Evolutionary conservation across 495 filamentous ascomycete genomes (phyloP).

Genomic region (Penicillium lagena): DNA sequence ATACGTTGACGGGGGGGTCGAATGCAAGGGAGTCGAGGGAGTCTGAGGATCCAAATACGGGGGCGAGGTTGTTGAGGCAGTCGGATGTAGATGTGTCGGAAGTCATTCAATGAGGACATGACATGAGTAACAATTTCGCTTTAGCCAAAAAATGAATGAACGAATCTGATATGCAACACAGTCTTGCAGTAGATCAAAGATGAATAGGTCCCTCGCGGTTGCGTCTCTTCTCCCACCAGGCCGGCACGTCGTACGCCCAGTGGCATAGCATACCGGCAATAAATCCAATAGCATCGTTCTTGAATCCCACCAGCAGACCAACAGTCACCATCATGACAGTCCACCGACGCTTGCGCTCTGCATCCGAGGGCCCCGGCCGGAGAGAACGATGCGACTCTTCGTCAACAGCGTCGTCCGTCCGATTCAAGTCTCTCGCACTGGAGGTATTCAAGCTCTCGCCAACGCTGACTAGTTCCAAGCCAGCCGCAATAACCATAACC

Average conservation of each 20-base stretch:
- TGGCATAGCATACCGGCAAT: conserved; percentile 70
- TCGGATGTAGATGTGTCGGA: conserved; percentile 15
- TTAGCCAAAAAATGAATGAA: not conserved
- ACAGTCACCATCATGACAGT: conserved; percentile 84
- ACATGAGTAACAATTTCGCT: too few relatives aligned
- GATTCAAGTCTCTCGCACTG: conserved; percentile 54
- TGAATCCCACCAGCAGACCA: conserved; percentile 74
- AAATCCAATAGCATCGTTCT: conserved; percentile 85
- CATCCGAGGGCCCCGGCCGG: conserved; percentile 42
- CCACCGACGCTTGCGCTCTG: conserved; percentile 65
- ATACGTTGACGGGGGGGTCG: not conserved
- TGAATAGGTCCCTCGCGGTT: conserved; percentile 24
- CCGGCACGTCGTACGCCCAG: conserved; percentile 42
- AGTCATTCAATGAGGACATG: conserved; percentile 1
- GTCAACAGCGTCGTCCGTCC: conserved; percentile 20
- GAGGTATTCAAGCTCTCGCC: conserved; percentile 73
- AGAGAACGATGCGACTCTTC: conserved; percentile 33
- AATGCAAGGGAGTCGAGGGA: not conserved
- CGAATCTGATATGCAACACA: not conserved
- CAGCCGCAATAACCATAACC: conserved; percentile 83
- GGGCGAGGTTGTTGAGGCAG: conserved; percentile 5
- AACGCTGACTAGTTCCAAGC: conserved; percentile 76
- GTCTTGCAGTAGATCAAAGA: conserved; percentile 8
- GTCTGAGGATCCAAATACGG: conserved; percentile 18
- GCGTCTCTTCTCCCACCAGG: conserved; percentile 16